Percentiles rank a stretch among this genome's conserved stretches.
phyloP scores from a whole-genome alignment of 352 stramenopile species.

The Ophiocytium majus region DNA sequence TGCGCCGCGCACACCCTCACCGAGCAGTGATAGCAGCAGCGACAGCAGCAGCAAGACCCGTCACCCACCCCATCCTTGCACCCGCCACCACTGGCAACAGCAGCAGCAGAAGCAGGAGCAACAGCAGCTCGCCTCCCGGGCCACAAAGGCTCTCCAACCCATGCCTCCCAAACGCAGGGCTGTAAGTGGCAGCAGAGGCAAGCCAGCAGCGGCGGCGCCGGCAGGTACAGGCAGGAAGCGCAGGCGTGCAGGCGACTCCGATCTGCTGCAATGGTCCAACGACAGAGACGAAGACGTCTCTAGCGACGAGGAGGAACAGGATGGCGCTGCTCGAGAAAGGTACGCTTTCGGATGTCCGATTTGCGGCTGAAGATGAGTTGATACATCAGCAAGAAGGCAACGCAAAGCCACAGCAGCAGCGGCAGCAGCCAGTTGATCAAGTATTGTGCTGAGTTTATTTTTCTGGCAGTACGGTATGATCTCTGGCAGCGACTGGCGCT shows the following conservation, averaged over 20 bases:
- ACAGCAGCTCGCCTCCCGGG: not conserved
- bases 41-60: not conserved
- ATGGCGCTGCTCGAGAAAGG: not conserved
- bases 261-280: constrained; percentile 14
- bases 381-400: not conserved
- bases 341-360: not conserved
- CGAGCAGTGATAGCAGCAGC: not conserved
- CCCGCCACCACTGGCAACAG: not conserved
- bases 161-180: not conserved
- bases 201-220: not conserved
- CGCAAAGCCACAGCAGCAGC: not conserved
- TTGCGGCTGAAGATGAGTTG: not conserved
- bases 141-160: not conserved
- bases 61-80: no score
- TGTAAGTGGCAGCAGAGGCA: not conserved
- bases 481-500: no score
- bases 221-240: not conserved
- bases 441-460: not conserved
- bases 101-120: not conserved
- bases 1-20: not conserved
- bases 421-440: not conserved
- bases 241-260: not conserved
- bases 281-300: constrained; percentile 14
- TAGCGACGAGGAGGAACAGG: constrained; percentile 15
- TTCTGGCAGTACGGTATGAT: no score